Evolutionary conservation across 2,329 filamentous ascomycete species (phyloP).

Genomic region (Didymella pinodella): DNA sequence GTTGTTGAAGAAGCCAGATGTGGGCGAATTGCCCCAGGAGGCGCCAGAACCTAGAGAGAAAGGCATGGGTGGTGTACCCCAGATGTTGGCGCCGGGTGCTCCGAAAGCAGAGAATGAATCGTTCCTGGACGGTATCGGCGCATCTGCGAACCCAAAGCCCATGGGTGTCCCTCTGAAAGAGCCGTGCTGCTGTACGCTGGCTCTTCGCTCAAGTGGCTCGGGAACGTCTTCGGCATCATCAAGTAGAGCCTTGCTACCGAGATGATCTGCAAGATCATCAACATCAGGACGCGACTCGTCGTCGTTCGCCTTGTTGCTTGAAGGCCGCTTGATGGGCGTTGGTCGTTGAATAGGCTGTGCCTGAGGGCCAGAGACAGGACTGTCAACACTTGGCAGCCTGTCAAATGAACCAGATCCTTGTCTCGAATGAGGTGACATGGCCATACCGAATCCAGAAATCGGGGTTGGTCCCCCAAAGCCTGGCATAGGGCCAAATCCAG

Average conservation of each 20-base stretch:
- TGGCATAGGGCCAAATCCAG: slow-evolving; percentile 51
- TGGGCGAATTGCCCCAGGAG: slow-evolving; percentile 53
- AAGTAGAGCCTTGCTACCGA: slow-evolving; percentile 89
- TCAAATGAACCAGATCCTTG: slow-evolving; percentile 74
- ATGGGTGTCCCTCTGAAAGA: slow-evolving; percentile 42
- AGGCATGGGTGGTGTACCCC: slow-evolving; percentile 53
- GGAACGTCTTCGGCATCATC: slow-evolving; percentile 66
- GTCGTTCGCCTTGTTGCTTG: slow-evolving; percentile 69
- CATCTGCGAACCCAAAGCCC: slow-evolving; percentile 47
- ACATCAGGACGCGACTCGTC: slow-evolving; percentile 61
- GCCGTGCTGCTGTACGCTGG: slow-evolving; percentile 49
- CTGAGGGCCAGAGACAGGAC: slow-evolving; percentile 56
- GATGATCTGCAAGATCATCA: slow-evolving; percentile 77
- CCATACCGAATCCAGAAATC: slow-evolving; percentile 51
- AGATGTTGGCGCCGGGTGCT: slow-evolving; percentile 47
- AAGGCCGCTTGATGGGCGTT: slow-evolving; percentile 85
- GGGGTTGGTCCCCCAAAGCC: slow-evolving; percentile 46
- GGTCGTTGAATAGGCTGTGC: slow-evolving; percentile 81
- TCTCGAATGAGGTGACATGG: slow-evolving; percentile 70
- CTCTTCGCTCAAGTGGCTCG: slow-evolving; percentile 64
- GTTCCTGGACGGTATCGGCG: slow-evolving; percentile 39
- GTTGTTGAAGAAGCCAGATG: slow-evolving; percentile 44
- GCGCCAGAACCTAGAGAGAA: slow-evolving; percentile 50
- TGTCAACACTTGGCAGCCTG: slow-evolving; percentile 64
- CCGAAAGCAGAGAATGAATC: slow-evolving; percentile 48